Evolutionary conservation across 1,139 yeast genomes (phyloP).

Genomic region (Candida sojae): DNA sequence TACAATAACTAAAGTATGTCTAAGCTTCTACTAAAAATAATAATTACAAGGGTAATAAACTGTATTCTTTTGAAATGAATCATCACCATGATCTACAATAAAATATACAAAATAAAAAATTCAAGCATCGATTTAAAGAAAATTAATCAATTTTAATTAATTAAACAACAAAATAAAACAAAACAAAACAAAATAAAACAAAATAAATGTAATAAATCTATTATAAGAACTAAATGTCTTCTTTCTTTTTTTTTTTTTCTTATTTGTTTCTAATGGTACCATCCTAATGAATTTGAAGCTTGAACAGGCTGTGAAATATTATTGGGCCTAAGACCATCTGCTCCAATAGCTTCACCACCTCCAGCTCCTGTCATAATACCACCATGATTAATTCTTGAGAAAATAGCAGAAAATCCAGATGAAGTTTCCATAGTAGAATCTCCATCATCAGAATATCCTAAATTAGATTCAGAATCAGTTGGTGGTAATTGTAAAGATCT

Average conservation of each 20-base stretch:
- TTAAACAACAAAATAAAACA: neutral
- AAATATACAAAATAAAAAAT: neutral
- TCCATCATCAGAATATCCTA: slow-evolving; percentile 26
- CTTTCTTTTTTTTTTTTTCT: neutral
- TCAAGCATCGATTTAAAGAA: neutral
- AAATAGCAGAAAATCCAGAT: slow-evolving; percentile 32
- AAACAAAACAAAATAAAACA: neutral
- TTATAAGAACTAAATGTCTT: slow-evolving; percentile 1
- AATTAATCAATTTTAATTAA: too few species aligned
- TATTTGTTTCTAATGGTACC: slow-evolving; percentile 26
- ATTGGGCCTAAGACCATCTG: slow-evolving; percentile 7
- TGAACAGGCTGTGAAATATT: slow-evolving; percentile 46
- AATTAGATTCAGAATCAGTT: slow-evolving; percentile 43
- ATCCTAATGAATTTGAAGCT: slow-evolving; percentile 49
- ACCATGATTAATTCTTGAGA: slow-evolving; percentile 29
- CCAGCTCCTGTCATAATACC: slow-evolving; percentile 15
- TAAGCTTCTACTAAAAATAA: neutral
- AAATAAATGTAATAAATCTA: neutral
- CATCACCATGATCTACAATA: neutral
- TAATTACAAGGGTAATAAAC: neutral
- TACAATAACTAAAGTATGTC: slow-evolving; percentile 3
- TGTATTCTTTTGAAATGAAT: neutral
- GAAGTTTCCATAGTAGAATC: slow-evolving; percentile 16
- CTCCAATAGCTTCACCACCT: slow-evolving; percentile 7
- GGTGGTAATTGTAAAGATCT: slow-evolving; percentile 40